Conservation (phyloP, 2,329 filamentous ascomycete species). For the Pyrenophora graminea region DNA sequence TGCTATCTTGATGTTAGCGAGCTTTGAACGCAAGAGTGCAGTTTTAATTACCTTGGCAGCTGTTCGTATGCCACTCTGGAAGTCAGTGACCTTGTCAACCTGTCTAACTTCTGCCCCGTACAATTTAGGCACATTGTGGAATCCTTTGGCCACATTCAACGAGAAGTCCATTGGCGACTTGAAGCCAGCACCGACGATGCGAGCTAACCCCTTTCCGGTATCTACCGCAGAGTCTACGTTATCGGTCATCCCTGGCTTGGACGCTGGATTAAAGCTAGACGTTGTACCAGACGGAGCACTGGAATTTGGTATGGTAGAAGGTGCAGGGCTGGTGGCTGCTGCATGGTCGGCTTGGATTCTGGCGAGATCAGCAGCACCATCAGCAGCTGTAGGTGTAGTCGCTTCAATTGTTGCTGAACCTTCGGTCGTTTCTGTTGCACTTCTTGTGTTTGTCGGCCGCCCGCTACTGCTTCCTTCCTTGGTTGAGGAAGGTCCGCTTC, state of each 20-base stretch:
- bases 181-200: constrained; percentile 75
- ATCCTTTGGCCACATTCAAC: constrained; percentile 79
- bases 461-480: constrained; percentile 22
- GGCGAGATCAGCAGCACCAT: constrained; percentile 12
- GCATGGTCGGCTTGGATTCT: constrained; percentile 14
- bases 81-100: constrained; percentile 76
- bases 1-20: constrained; percentile 52
- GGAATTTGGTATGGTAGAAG: constrained; percentile 22
- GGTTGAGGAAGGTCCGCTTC: constrained; percentile 14
- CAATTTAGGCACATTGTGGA: constrained; percentile 82
- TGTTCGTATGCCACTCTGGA: constrained; percentile 75
- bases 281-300: constrained; percentile 7
- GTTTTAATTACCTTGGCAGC: constrained; percentile 65
- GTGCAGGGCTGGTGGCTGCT: constrained; percentile 15
- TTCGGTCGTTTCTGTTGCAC: constrained; percentile 17
- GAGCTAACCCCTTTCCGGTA: constrained; percentile 68
- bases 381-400: constrained; percentile 24
- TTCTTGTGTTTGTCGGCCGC: constrained; percentile 16
- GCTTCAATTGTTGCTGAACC: constrained; percentile 24
- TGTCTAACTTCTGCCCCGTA: constrained; percentile 84
- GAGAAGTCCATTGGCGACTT: constrained; percentile 86
- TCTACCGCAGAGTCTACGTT: constrained; percentile 62
- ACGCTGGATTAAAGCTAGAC: constrained; percentile 19
- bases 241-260: constrained; percentile 18
- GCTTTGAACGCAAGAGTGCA: background rate